Evolutionary conservation across 495 filamentous ascomycete genomes (phyloP), one percentile per base, ranked within the genome.

Genomic region (Acidomyces sp.): DNA sequence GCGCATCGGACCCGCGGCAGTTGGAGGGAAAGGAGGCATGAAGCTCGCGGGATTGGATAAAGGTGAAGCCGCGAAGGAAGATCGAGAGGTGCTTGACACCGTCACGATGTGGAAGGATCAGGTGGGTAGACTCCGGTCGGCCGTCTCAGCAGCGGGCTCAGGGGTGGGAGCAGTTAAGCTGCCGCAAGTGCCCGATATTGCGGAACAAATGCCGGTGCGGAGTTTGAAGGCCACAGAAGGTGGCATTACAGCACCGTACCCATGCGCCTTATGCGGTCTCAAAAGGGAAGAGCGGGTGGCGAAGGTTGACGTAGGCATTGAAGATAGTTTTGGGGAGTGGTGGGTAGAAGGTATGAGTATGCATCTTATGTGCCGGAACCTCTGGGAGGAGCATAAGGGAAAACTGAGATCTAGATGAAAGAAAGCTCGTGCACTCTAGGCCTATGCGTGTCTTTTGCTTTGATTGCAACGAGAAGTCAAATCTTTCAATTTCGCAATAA

Each of bases 251-350:
- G 82, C 82, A 6, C 65, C 75, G 0, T 77, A 79, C 57, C 68
- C 74, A n/a, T 97, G 90, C 61, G 74, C 82, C 37, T 67, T 97
- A 17, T 97, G 90, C 62, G 85, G 85, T 1, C 62, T 96, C 47
- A 86, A 77, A 61, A 64, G 87, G 49, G 82, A 92, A 31, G 90
- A 97, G 63, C 67, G 87, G 25, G 63, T 95, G 15, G 56, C 65
- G 2, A 76, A 71, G 48, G 65, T 93, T 21, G 87, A 94, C 58
- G 65, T 77, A 20, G 65, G 75, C 39, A 78, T 92, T 15, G 73
- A 84, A 47, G 90, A 94, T 62, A 85, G 77, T 58, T 87, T 93
- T 64, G 84, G 83, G 27, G 86, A 95, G 60, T 95, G 85, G 85
- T 97, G 90, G 90, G 68, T 80, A 11, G 82, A 92, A 25, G 78